A percentile compares a stretch with the other conserved stretches of the same genome.
Evolutionary conservation across 495 filamentous ascomycete genomes (phyloP).

Genomic region (Thozetella sp.): DNA sequence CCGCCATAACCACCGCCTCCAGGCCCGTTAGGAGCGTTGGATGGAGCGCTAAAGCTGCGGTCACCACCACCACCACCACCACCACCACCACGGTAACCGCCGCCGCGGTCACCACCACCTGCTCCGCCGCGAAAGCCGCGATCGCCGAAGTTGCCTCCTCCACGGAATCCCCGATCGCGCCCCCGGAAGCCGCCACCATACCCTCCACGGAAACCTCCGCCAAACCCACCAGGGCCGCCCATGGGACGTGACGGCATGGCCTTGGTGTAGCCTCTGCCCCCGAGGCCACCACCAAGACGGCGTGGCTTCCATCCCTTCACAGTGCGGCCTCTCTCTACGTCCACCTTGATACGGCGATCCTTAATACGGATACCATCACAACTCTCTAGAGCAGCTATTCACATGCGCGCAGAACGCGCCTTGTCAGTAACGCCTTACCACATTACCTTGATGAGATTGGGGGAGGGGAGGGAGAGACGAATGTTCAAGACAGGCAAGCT

Average conservation of each 20-base stretch:
- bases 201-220: constrained; percentile 66
- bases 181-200: constrained; percentile 59
- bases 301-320: constrained; percentile 93
- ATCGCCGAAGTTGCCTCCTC: constrained; percentile 52
- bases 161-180: constrained; percentile 22
- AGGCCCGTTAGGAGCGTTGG: constrained; percentile 75
- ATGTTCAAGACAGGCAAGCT: constrained; percentile 51
- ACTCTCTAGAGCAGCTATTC: constrained; percentile 58
- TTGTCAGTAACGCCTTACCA: constrained; percentile 60
- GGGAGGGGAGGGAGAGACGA: constrained; percentile 12
- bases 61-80: constrained; percentile 46
- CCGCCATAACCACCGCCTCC: constrained; percentile 55
- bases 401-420: constrained; percentile 53
- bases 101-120: constrained; percentile 58
- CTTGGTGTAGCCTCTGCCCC: constrained; percentile 92
- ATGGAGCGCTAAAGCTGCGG: constrained; percentile 62
- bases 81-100: constrained; percentile 55
- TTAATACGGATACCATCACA: constrained; percentile 90
- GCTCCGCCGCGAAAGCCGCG: constrained; percentile 52
- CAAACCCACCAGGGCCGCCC: constrained; percentile 70
- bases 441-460: constrained; percentile 25
- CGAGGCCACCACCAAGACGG: constrained; percentile 89
- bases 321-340: constrained; percentile 94
- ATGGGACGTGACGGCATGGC: constrained; percentile 72
- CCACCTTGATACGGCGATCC: constrained; percentile 87